Base-by-base conservation (phyloP, 2,329 filamentous ascomycete species). In the Meredithiella fracta region DNA sequence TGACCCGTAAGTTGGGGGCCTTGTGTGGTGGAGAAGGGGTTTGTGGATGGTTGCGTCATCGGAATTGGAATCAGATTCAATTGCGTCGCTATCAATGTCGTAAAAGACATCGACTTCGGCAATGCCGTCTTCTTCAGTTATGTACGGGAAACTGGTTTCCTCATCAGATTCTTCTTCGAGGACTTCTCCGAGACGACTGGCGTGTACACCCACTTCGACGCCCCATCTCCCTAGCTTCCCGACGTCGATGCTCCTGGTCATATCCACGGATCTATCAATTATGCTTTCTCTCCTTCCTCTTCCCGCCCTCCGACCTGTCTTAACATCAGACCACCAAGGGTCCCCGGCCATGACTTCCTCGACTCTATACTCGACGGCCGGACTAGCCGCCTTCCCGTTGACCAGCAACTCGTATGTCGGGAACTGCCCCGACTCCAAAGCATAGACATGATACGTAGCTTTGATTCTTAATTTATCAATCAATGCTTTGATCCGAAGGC, bases 391-490 rank as follows among this genome's bases (percentile, higher is more conserved):
- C 22, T 75, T 73, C 1, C 86, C 88, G 61, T 92, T 88, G 52
- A 94, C 77, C 56, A 94, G 86, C 26, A 80, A 72, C 60, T 90
- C 82, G 63, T 94, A 94, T 0, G 81, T 83, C 40, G 79, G 73
- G 3, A 94, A 66, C 15, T 79, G 70, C 0, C 87, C 86, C 51
- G 79, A 84, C 1, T 86, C 84, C 40, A 94, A 75, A 78, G 85
- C 92, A 63, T 90, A 89, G 1, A 94, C 88, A 14, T 84, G 68
- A 0, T 94, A 78, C 60, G 87, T 74, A 2, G 87, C 88, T 59
- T 89, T 79, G 51, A 94, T 94, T 15, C 88, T 76, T 7, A 94
- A 68, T 65, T 91, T 94, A 22, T 86, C 84, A 0, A 94, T 72
- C 1, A 94, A 72, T 1, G 83, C 79, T 58, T 79, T 79, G 15